These are phyloP conservation scores for Laguncularia racemosa DNA, from an alignment of 345 rosid genomes.

Conservation along the genomic window DNA sequence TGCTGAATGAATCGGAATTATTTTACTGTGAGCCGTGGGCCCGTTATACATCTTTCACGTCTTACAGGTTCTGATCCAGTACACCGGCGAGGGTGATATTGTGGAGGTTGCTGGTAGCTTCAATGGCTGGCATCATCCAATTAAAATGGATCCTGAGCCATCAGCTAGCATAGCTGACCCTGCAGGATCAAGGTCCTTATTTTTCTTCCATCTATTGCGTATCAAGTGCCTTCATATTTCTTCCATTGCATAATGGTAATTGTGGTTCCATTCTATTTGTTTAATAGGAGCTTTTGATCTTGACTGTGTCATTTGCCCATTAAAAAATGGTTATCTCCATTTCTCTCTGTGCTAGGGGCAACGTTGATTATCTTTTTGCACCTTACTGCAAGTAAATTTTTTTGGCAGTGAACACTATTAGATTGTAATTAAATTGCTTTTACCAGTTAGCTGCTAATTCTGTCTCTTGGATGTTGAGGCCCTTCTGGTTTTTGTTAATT, in stretches of 20 bases:
- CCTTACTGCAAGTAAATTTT: too few relatives aligned
- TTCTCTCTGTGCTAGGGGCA: too few relatives aligned
- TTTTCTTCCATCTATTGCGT: background rate
- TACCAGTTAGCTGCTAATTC: too few relatives aligned
- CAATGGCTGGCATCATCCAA: constrained; percentile 84
- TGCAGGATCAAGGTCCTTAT: constrained; percentile 36
- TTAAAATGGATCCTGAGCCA: constrained; percentile 70
- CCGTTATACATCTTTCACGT: background rate
- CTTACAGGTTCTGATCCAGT: constrained; percentile 64
- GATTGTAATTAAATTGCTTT: too few relatives aligned
- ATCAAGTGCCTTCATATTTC: background rate
- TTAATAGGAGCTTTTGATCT: background rate
- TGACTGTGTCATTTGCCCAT: too few relatives aligned
- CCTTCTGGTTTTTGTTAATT: too few relatives aligned
- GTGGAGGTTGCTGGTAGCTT: constrained; percentile 96
- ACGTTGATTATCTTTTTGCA: too few relatives aligned
- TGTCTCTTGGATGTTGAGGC: too few relatives aligned
- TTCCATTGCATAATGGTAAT: background rate
- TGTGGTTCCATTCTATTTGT: background rate
- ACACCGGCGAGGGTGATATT: constrained; percentile 64
- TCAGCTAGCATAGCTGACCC: constrained; percentile 26
- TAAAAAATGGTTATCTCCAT: too few relatives aligned
- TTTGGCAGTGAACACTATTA: too few relatives aligned
- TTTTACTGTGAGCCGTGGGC: background rate
- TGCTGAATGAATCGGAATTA: background rate